Evolutionary conservation across 805 yeast genomes (phyloP).

Genomic region (Saturnispora mendoncae): DNA sequence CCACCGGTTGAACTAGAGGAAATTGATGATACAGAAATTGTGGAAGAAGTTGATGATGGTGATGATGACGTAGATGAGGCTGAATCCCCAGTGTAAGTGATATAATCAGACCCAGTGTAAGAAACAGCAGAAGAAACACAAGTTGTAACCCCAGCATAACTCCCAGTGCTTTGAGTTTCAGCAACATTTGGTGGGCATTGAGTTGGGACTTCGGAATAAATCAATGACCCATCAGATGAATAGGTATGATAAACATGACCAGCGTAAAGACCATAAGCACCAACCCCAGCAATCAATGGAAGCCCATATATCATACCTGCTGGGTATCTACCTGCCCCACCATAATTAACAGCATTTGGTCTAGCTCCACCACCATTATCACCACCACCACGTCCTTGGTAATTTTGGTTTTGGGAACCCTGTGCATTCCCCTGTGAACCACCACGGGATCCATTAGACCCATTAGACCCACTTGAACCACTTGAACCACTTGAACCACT

Average conservation of each 20-base stretch:
- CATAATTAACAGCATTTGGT: constrained; percentile 6
- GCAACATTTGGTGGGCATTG: constrained; percentile 6
- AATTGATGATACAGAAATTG: constrained; percentile 14
- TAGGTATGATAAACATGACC: constrained; percentile 14
- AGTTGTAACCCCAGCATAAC: constrained; percentile 6
- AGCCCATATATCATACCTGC: constrained; percentile 10
- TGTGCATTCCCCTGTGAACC: constrained; percentile 2
- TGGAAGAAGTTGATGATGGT: constrained; percentile 23
- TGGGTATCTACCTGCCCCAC: constrained; percentile 10
- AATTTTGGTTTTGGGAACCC: constrained; percentile 4
- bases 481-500: constrained; percentile 1
- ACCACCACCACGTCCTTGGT: constrained; percentile 4
- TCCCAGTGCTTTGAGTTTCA: constrained; percentile 2
- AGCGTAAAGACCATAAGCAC: constrained; percentile 3
- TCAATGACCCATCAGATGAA: constrained; percentile 7
- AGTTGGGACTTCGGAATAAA: constrained; percentile 13
- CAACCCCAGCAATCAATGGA: constrained; percentile 10
- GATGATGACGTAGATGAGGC: constrained; percentile 21
- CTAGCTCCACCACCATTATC: constrained; percentile 21
- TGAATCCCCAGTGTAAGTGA: constrained; percentile 10
- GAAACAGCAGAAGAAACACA: constrained; percentile 5
- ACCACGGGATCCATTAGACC: not conserved
- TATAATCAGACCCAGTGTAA: not conserved
- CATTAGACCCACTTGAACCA: not conserved
- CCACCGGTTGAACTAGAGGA: constrained; percentile 13